Base-by-base conservation (phyloP, 768 basidiomycete genomes). In the Cubamyces lactineus region DNA sequence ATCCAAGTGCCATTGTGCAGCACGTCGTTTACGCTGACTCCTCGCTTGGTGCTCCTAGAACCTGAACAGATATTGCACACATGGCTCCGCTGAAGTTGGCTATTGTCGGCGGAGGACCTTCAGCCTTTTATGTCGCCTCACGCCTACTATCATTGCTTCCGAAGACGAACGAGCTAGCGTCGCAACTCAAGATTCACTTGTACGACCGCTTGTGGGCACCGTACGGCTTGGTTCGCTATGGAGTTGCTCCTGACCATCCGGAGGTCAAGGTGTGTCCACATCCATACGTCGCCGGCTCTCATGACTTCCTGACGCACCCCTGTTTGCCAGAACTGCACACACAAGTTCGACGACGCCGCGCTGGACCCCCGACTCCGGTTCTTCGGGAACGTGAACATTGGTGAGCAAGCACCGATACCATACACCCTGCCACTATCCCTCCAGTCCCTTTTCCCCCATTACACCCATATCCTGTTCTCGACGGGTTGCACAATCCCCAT, bases 181-280 rank as follows among this genome's bases (percentile, higher is more conserved):
- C 71, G 7, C 56, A 77, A 38, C 70, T 85, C n/a, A 74, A 77
- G 53, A 84, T 98, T 15, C 94, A 98, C 72, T 75, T 99, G 70
- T 99, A 86, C 72, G 96, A 99, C 76, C 82, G 93, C 38, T 80
- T 96, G 12, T 98, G 96, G 84, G 87, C 94, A 28, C 96, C 96
- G 12, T 92, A 97, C 71, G 97, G 97, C 0, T 82, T 98, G 1
- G 95, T 97, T 3, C 81, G 97, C 47, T 99, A 96, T 70, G 96
- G 97, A 0, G 96, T 99, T 15, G 96, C 97, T 12, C 96, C 96
- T 46, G 96, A 98, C 77, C 96, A 98, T 74, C 94, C 97, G 11
- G 96, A 98, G 78, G 96, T 98, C 74, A 99, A 98, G 85, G 96
- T 84, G 67, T 45, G 76, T 63, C 34, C 41, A 28, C 34, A 39